Conservation (phyloP, 1,139 yeast species). For the Sugiyamaella pinicola region DNA sequence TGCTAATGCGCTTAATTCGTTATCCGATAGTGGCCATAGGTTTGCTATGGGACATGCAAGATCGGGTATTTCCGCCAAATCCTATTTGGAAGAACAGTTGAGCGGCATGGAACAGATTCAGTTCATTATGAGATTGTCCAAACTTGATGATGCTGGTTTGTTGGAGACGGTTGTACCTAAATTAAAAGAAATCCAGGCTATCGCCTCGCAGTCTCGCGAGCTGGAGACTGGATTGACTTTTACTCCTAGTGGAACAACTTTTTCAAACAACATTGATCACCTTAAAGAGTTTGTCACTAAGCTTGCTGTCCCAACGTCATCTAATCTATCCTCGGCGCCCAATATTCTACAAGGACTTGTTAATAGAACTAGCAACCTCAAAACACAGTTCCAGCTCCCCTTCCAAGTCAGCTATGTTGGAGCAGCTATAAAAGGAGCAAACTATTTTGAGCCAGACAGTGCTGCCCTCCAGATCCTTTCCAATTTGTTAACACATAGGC, state of each 20-base stretch:
- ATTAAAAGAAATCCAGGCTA: slow-evolving; percentile 56
- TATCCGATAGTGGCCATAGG: slow-evolving; percentile 87
- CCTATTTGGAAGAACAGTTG: slow-evolving; percentile 62
- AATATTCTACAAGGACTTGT: not conserved
- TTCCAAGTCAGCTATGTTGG: slow-evolving; percentile 89
- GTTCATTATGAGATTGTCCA: slow-evolving; percentile 63
- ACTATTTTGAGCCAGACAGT: slow-evolving; percentile 71
- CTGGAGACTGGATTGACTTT: slow-evolving; percentile 34
- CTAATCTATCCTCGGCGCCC: not conserved
- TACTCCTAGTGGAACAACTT: slow-evolving; percentile 29
- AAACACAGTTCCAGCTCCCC: slow-evolving; percentile 69
- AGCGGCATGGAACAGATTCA: slow-evolving; percentile 77
- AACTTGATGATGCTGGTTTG: slow-evolving; percentile 58
- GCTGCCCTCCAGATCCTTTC: slow-evolving; percentile 84
- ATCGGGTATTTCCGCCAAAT: slow-evolving; percentile 63
- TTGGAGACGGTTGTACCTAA: slow-evolving; percentile 61
- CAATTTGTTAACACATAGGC: slow-evolving; percentile 76
- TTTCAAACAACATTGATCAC: slow-evolving; percentile 22
- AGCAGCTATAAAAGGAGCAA: slow-evolving; percentile 65
- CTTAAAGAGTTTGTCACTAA: slow-evolving; percentile 27
- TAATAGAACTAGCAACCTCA: slow-evolving; percentile 22
- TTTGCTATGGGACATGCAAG: slow-evolving; percentile 73
- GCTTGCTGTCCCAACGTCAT: not conserved
- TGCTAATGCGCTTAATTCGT: slow-evolving; percentile 73
- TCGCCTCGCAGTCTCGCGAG: slow-evolving; percentile 28